These are phyloP conservation scores for Quercus cerris DNA, from an alignment of 306 rosid genomes.

Conservation along the genomic window DNA sequence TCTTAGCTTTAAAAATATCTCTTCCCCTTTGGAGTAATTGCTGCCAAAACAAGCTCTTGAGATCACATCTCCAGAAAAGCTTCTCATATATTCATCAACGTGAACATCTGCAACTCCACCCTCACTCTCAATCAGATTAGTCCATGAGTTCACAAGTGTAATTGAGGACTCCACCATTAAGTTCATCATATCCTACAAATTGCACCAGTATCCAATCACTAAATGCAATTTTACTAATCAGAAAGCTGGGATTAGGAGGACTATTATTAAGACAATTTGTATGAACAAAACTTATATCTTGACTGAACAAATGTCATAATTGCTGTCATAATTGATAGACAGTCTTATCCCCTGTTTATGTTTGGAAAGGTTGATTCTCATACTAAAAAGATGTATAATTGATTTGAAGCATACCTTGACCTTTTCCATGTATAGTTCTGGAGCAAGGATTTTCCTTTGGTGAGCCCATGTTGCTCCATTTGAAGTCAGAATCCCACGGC, in stretches of 20 bases:
- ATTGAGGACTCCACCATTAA: conserved; percentile 9
- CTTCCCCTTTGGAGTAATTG: neutral
- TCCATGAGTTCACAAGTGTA: conserved; percentile 19
- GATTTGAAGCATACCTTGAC: conserved; percentile 32
- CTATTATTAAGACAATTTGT: no score
- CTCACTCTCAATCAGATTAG: neutral
- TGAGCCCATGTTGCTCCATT: conserved; percentile 38
- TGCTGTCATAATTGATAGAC: no score
- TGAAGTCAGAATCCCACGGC: conserved; percentile 39
- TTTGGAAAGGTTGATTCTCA: no score
- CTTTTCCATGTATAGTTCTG: conserved; percentile 44
- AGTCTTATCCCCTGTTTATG: no score
- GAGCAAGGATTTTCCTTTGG: conserved; percentile 50
- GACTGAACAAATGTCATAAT: no score
- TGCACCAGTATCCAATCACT: neutral
- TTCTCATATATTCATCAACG: conserved; percentile 22
- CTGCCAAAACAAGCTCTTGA: conserved; percentile 26
- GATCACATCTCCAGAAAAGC: conserved; percentile 27
- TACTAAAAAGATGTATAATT: neutral
- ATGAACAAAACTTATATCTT: no score
- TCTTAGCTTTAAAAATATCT: conserved; percentile 14
- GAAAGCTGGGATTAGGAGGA: no score
- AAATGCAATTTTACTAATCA: no score
- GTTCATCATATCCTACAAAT: conserved; percentile 21
- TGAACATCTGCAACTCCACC: conserved; percentile 12